phyloP scores from a whole-genome alignment of 768 basidiomycete genomes.

The Leccinum uliginosum region DNA sequence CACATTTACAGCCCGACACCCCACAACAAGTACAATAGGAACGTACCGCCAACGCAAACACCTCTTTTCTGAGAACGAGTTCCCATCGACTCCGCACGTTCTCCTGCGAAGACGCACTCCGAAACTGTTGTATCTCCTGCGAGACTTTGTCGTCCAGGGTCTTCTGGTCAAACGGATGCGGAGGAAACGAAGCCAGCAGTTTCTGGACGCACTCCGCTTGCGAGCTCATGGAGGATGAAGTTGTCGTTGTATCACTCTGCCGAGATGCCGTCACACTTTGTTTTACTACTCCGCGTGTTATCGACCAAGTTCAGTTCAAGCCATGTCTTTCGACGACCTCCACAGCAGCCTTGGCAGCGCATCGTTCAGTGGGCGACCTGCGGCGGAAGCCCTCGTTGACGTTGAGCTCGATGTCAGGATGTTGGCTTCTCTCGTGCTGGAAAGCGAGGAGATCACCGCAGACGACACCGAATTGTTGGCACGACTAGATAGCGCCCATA shows the following conservation, averaged over 20 bases:
- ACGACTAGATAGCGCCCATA: constrained; percentile 53
- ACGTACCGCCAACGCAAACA: constrained; percentile 69
- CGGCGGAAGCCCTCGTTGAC: constrained; percentile 2
- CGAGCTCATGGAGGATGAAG: constrained; percentile 40
- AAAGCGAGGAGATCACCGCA: constrained; percentile 17
- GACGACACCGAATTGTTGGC: constrained; percentile 50
- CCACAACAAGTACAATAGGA: not conserved
- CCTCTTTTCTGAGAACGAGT: constrained; percentile 61
- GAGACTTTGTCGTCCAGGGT: constrained; percentile 48
- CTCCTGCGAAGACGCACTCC: constrained; percentile 45
- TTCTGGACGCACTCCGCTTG: constrained; percentile 47
- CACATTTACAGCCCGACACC: not conserved
- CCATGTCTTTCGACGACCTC: constrained; percentile 29
- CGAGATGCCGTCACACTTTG: constrained; percentile 21
- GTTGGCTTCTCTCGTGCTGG: constrained; percentile 29
- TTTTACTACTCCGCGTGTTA: constrained; percentile 20
- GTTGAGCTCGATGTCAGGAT: constrained; percentile 37
- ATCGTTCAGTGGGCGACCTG: constrained; percentile 6
- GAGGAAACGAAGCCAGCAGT: constrained; percentile 50
- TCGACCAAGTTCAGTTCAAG: constrained; percentile 3
- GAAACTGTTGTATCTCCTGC: constrained; percentile 40
- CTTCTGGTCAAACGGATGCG: constrained; percentile 44
- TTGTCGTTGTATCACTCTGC: not conserved
- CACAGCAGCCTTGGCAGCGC: constrained; percentile 3
- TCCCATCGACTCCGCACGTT: constrained; percentile 75